Conservation (phyloP, 768 basidiomycete genomes). For the Phylloporus sp. region DNA sequence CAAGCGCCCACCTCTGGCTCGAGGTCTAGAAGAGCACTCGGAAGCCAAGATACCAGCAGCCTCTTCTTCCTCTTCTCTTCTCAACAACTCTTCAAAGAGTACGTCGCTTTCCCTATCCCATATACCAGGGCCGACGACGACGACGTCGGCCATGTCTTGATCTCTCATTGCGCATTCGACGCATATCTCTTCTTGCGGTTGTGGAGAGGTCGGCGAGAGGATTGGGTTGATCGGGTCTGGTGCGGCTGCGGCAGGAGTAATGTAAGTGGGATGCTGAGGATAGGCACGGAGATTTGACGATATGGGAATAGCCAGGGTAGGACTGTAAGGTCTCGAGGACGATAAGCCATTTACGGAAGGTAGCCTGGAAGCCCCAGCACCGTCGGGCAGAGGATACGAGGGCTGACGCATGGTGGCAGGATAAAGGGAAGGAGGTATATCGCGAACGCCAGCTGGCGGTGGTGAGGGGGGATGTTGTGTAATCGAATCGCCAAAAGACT, state of each 20-base stretch:
- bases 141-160: constrained; percentile 94
- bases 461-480: constrained; percentile 23
- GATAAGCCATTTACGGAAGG: constrained; percentile 54
- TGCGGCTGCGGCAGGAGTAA: constrained; percentile 48
- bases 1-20: constrained; percentile 60
- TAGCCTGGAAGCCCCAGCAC: constrained; percentile 29
- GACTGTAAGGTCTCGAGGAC: constrained; percentile 49
- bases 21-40: constrained; percentile 54
- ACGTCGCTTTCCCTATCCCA: constrained; percentile 93
- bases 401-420: constrained; percentile 45
- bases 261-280: constrained; percentile 73
- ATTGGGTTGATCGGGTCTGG: constrained; percentile 58
- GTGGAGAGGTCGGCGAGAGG: constrained; percentile 49
- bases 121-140: constrained; percentile 76
- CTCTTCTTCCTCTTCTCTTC: constrained; percentile 68
- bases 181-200: constrained; percentile 76
- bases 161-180: constrained; percentile 99
- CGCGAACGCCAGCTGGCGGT: constrained; percentile 16
- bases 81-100: constrained; percentile 69
- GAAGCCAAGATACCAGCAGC: constrained; percentile 41
- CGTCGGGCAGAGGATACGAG: constrained; percentile 36
- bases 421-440: constrained; percentile 32
- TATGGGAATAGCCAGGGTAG: constrained; percentile 43
- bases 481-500: constrained; percentile 28
- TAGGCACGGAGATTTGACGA: constrained; percentile 63